Conservation (phyloP, 257 asterid species). For the Dorcoceras hygrometricum region DNA sequence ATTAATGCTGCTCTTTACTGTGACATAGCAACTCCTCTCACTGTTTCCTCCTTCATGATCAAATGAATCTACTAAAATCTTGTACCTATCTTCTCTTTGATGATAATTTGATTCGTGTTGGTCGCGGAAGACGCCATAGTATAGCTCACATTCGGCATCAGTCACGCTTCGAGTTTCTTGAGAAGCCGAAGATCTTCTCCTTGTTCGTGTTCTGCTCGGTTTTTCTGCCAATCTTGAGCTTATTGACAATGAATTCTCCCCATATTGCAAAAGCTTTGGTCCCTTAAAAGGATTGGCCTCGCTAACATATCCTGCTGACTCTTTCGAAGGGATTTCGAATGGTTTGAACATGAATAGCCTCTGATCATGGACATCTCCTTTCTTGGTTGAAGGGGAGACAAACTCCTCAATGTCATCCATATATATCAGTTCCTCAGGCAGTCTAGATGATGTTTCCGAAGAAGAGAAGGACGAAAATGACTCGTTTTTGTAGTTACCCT, state of each 20-base stretch:
- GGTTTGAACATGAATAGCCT: conserved; percentile 64
- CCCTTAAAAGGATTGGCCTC: conserved; percentile 4
- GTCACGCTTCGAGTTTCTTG: conserved; percentile 21
- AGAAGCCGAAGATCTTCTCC: conserved; percentile 37
- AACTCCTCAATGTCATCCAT: conserved; percentile 73
- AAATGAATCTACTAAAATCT: conserved; percentile 11
- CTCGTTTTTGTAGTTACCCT: not conserved
- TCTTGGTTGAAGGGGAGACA: conserved; percentile 35
- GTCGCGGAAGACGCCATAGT: conserved; percentile 36
- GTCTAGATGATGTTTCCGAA: conserved; percentile 32
- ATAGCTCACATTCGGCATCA: conserved; percentile 37
- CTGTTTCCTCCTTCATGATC: conserved; percentile 19
- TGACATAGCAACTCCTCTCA: conserved; percentile 8
- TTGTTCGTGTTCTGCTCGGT: conserved; percentile 30
- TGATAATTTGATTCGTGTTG: conserved; percentile 19
- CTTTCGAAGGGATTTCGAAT: conserved; percentile 16
- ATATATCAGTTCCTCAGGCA: conserved; percentile 44
- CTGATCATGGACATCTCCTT: conserved; percentile 46
- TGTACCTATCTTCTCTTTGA: conserved; percentile 23
- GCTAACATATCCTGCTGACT: not conserved
- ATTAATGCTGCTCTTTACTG: conserved; percentile 19
- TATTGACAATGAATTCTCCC: conserved; percentile 18
- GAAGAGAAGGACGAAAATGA: conserved; percentile 25
- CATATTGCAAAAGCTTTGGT: not conserved
- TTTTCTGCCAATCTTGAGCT: conserved; percentile 20